A percentile compares a stretch with the other conserved stretches of the same genome.
phyloP scores from a whole-genome alignment of 805 yeast species.

The Ogataea methylovora region DNA sequence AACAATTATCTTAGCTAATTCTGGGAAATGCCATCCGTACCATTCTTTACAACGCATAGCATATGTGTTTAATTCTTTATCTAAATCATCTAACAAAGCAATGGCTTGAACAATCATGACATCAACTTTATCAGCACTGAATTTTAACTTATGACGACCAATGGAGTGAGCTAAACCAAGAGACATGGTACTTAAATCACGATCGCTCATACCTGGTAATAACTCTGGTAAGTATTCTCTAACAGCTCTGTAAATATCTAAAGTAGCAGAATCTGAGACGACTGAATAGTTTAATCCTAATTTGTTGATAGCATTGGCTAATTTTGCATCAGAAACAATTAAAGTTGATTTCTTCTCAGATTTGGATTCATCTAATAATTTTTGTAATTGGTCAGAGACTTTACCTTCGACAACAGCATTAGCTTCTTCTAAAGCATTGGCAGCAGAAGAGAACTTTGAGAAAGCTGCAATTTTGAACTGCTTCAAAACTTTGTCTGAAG shows the following conservation, averaged over 20 bases:
- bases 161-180: conserved; percentile 97
- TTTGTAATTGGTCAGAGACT: conserved; percentile 78
- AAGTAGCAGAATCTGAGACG: conserved; percentile 90
- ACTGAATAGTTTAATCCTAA: conserved; percentile 81
- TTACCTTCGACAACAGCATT: conserved; percentile 88
- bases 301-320: conserved; percentile 94
- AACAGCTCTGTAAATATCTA: conserved; percentile 92
- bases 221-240: conserved; percentile 91
- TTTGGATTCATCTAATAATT: conserved; percentile 66
- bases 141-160: conserved; percentile 96
- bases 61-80: conserved; percentile 94
- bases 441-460: conserved; percentile 90
- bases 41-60: conserved; percentile 99
- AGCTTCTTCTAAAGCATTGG: conserved; percentile 93
- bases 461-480: conserved; percentile 94
- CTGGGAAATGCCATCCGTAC: conserved; percentile 99
- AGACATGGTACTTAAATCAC: conserved; percentile 87
- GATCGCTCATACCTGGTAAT: conserved; percentile 85
- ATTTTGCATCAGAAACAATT: conserved; percentile 89
- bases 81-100: conserved; percentile 92
- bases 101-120: conserved; percentile 99
- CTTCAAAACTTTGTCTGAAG: conserved; percentile 77
- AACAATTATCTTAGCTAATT: conserved; percentile 91
- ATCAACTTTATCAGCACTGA: conserved; percentile 97
- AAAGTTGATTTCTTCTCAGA: conserved; percentile 78